Conservation (phyloP, 192 early-diverging fungal species). For the Backusella sp. region DNA sequence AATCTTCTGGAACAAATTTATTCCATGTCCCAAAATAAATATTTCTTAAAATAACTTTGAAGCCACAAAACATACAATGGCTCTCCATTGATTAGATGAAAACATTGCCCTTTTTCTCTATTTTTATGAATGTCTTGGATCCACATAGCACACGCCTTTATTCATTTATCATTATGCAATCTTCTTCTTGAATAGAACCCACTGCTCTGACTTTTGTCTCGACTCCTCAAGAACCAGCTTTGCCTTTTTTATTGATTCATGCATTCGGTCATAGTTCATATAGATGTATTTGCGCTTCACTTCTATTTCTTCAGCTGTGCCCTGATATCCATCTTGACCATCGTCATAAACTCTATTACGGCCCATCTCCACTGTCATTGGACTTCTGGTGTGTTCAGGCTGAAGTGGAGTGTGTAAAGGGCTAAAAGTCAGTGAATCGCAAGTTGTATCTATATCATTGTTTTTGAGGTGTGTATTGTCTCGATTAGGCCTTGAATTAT, state of each 20-base stretch:
- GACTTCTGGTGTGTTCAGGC: not conserved
- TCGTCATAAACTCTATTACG: not conserved
- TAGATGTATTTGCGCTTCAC: not conserved
- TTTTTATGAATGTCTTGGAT: no score
- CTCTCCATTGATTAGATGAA: no score
- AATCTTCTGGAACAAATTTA: no score
- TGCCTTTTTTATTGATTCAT: slow-evolving; percentile 1
- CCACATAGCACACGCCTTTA: not conserved
- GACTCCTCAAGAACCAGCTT: not conserved
- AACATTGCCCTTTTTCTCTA: no score
- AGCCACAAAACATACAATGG: no score
- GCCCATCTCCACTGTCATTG: not conserved
- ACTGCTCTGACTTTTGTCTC: not conserved
- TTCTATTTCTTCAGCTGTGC: not conserved
- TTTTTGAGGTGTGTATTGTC: not conserved
- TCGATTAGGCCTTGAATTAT: not conserved
- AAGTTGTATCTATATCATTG: no score
- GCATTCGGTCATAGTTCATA: not conserved
- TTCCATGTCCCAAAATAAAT: no score
- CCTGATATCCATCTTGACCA: no score
- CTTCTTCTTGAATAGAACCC: not conserved
- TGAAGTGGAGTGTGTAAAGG: not conserved
- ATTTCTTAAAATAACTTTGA: no score
- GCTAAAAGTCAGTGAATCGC: not conserved
- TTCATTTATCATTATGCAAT: not conserved